A percentile compares a stretch with the other conserved stretches of the same genome.
phyloP scores from a whole-genome alignment of 306 rosid genomes.

The Vigna radiata region DNA sequence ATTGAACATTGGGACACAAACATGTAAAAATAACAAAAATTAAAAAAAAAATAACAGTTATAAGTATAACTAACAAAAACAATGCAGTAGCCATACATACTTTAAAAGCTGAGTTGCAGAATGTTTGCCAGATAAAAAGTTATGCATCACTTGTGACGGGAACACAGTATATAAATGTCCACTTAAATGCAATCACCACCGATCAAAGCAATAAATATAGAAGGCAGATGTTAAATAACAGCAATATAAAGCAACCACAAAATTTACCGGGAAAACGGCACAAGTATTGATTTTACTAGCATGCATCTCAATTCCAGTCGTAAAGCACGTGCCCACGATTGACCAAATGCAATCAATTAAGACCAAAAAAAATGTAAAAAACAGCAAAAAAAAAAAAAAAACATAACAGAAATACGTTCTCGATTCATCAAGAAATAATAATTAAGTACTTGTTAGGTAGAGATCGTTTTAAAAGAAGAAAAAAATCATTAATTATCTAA shows the following conservation, averaged over 20 bases:
- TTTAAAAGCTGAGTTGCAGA: constrained; percentile 13
- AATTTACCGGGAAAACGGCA: not conserved
- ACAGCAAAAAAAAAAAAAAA: constrained; percentile 15
- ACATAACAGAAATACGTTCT: not conserved
- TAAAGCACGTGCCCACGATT: not conserved
- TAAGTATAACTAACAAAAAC: not conserved
- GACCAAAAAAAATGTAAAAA: not conserved
- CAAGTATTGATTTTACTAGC: constrained; percentile 1
- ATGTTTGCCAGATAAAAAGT: not conserved
- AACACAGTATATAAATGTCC: not conserved
- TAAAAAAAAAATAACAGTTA: not conserved
- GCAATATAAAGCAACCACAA: not conserved
- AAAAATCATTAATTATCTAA: no score
- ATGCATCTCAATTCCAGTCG: not conserved
- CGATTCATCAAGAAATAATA: not conserved
- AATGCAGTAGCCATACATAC: constrained; percentile 9
- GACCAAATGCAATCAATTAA: constrained; percentile 25
- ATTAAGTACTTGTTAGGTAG: not conserved
- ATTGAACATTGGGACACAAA: not conserved
- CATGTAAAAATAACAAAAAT: not conserved
- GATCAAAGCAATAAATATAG: constrained; percentile 32
- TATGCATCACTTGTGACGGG: not conserved
- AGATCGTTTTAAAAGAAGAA: not conserved
- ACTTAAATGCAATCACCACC: constrained; percentile 18
- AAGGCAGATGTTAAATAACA: not conserved